Evolutionary conservation across 2,329 filamentous ascomycete genomes (phyloP).

Genomic region (Sporothrix pseudoabietina): DNA sequence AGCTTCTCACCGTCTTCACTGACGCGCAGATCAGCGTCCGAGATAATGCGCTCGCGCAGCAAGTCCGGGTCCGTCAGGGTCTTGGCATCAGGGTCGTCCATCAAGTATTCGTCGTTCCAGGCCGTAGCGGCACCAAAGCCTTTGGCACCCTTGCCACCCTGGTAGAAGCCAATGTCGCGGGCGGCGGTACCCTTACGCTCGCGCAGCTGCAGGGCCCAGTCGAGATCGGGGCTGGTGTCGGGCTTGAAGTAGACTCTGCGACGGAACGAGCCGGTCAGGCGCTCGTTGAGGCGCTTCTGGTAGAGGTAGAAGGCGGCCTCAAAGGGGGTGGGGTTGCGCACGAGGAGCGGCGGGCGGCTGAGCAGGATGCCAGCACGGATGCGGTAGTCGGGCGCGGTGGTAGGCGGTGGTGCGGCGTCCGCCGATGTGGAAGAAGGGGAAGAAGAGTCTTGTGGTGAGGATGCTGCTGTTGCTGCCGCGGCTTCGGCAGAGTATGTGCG

Average conservation of each 20-base stretch:
- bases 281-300: constrained; percentile 94
- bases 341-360: constrained; percentile 84
- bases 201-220: constrained; percentile 85
- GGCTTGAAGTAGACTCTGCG: constrained; percentile 94
- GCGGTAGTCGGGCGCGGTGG: constrained; percentile 46
- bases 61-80: constrained; percentile 54
- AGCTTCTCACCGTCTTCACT: constrained; percentile 63
- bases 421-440: constrained; percentile 34
- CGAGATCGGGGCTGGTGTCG: constrained; percentile 78
- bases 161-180: constrained; percentile 83
- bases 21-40: constrained; percentile 70
- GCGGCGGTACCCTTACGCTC: constrained; percentile 73
- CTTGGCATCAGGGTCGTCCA: constrained; percentile 67
- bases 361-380: constrained; percentile 73
- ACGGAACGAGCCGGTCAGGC: constrained; percentile 82
- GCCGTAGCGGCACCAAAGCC: constrained; percentile 53
- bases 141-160: constrained; percentile 47
- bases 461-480: background rate
- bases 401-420: constrained; percentile 38
- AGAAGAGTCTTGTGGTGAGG: constrained; percentile 16
- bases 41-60: constrained; percentile 68
- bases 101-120: constrained; percentile 85
- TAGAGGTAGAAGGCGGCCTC: constrained; percentile 96
- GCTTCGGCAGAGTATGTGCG: constrained; percentile 26
- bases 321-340: constrained; percentile 79